Percentiles rank a stretch among this genome's conserved stretches.
These are phyloP conservation scores for Ogataea saltuana DNA, from an alignment of 805 yeast genomes.

Conservation along the genomic window DNA sequence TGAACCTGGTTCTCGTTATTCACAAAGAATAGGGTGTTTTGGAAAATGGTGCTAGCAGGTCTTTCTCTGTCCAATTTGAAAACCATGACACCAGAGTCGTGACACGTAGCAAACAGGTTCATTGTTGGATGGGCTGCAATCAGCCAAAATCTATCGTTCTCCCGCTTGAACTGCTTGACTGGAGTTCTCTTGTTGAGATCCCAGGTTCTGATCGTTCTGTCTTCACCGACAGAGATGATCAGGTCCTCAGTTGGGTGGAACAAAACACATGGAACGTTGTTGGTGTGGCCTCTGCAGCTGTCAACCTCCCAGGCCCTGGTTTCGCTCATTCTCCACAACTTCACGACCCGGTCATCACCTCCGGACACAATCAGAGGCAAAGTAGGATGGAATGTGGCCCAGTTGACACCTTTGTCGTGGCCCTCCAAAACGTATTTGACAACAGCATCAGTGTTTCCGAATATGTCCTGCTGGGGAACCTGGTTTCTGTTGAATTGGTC, in stretches of 20 bases:
- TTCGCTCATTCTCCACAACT: constrained; percentile 97
- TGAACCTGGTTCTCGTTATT: constrained; percentile 87
- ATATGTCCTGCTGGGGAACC: constrained; percentile 84
- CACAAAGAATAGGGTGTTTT: constrained; percentile 72
- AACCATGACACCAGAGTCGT: constrained; percentile 96
- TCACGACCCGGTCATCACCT: constrained; percentile 93
- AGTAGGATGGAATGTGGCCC: constrained; percentile 98
- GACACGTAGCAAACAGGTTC: constrained; percentile 94
- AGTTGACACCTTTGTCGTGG: constrained; percentile 97
- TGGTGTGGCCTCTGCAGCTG: constrained; percentile 96
- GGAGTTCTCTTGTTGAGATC: constrained; percentile 92
- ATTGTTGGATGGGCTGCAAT: constrained; percentile 85
- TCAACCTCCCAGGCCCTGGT: constrained; percentile 99
- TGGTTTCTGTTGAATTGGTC: constrained; percentile 57
- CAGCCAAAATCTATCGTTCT: constrained; percentile 92
- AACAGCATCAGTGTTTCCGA: constrained; percentile 90
- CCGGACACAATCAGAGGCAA: constrained; percentile 92
- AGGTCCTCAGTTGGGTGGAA: constrained; percentile 95
- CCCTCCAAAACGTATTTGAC: constrained; percentile 97
- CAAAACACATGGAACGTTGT: constrained; percentile 82
- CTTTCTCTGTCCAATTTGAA: constrained; percentile 97
- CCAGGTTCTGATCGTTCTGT: constrained; percentile 95
- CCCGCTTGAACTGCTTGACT: constrained; percentile 91
- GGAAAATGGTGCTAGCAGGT: constrained; percentile 79
- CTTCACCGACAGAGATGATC: constrained; percentile 92